Conservation (phyloP, 306 rosid species). For the Fagus crenata region DNA sequence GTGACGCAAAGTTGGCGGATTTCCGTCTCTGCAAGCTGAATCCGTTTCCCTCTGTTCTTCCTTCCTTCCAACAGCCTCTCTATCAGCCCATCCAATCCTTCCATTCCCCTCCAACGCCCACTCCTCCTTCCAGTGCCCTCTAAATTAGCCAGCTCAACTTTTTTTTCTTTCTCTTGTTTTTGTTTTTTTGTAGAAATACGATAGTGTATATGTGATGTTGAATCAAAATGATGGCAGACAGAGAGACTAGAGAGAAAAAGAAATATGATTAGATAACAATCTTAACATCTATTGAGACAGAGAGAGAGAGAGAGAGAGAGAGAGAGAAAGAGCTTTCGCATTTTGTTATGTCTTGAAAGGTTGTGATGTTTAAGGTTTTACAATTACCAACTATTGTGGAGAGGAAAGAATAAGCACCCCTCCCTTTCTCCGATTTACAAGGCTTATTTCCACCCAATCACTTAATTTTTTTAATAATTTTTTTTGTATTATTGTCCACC, state of each 20-base stretch:
- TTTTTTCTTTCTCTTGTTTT: not conserved
- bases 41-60: conserved; percentile 62
- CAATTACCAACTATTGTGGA: conserved; percentile 36
- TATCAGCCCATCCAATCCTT: conserved; percentile 79
- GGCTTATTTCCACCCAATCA: conserved; percentile 17
- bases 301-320: conserved; percentile 16
- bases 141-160: not conserved
- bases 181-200: too few species aligned
- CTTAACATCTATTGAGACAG: conserved; percentile 10
- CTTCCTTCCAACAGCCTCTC: conserved; percentile 72
- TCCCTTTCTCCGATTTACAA: conserved; percentile 25
- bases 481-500: too few species aligned
- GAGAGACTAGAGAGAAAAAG: not conserved
- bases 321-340: conserved; percentile 2
- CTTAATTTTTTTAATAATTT: too few species aligned
- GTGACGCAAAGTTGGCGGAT: conserved; percentile 69
- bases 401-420: conserved; percentile 27
- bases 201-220: not conserved
- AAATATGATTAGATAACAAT: not conserved
- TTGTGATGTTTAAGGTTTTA: conserved; percentile 26
- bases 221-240: not conserved
- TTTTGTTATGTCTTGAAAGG: conserved; percentile 29
- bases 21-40: conserved; percentile 69
- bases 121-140: not conserved
- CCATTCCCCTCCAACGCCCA: conserved; percentile 50